These are phyloP conservation scores for Fistulina hepatica DNA, from an alignment of 1,284 basidiomycete genomes.

Conservation along the genomic window DNA sequence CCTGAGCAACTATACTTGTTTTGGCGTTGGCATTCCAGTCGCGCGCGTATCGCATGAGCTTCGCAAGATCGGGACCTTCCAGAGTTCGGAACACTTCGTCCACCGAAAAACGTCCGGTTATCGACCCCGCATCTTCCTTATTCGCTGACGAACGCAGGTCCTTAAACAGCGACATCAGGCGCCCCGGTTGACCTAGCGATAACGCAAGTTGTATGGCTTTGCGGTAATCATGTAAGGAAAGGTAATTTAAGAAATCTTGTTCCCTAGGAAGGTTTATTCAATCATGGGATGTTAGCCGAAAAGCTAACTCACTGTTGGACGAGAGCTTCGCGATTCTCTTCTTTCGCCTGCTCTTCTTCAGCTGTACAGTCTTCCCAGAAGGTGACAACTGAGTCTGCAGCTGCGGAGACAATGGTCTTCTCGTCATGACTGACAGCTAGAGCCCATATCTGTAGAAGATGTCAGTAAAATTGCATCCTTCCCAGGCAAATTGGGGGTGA, in stretches of 20 bases:
- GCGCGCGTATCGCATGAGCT: conserved; percentile 73
- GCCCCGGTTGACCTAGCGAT: conserved; percentile 86
- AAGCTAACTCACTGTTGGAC: conserved; percentile 60
- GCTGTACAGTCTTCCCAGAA: conserved; percentile 93
- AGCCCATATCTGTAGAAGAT: conserved; percentile 72
- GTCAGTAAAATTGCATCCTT: conserved; percentile 7
- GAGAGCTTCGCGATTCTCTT: conserved; percentile 55
- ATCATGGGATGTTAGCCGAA: conserved; percentile 2
- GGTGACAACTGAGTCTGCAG: conserved; percentile 87
- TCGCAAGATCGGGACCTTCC: conserved; percentile 62
- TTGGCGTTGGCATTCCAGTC: conserved; percentile 92
- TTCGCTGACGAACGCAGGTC: conserved; percentile 37
- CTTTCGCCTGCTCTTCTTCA: conserved; percentile 65
- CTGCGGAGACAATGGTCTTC: conserved; percentile 77
- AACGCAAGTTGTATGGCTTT: conserved; percentile 87
- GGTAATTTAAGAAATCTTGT: conserved; percentile 90
- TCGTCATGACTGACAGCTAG: conserved; percentile 74
- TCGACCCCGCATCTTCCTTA: conserved; percentile 24
- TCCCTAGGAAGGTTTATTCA: conserved; percentile 43
- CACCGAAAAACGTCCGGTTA: conserved; percentile 64
- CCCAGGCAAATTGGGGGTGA: conserved; percentile 16
- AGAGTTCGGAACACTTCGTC: conserved; percentile 76
- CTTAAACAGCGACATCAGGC: conserved; percentile 75
- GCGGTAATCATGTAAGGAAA: conserved; percentile 82
- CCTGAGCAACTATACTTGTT: conserved; percentile 81